A percentile compares a stretch with the other conserved stretches of the same genome.
Evolutionary conservation across 345 rosid species (phyloP).

Genomic region (Euphorbia pulcherrima): DNA sequence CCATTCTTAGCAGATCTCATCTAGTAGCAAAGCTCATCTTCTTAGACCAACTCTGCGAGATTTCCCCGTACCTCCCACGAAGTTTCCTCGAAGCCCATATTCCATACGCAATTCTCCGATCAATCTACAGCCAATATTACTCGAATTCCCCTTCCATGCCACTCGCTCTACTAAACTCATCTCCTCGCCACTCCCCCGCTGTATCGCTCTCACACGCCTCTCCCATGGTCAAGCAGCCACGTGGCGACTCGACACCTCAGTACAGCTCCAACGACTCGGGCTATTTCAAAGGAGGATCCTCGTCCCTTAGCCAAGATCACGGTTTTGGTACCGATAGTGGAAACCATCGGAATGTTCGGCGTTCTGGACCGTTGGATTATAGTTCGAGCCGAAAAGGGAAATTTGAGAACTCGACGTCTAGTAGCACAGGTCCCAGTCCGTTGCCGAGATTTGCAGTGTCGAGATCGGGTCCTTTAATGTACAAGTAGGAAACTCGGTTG

Average conservation of each 20-base stretch:
- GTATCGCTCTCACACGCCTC: slow-evolving; percentile 64
- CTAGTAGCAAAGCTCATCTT: slow-evolving; percentile 89
- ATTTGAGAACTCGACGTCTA: slow-evolving; percentile 69
- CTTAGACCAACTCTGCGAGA: slow-evolving; percentile 93
- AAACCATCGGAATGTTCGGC: slow-evolving; percentile 58
- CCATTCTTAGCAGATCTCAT: slow-evolving; percentile 59
- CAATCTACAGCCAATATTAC: slow-evolving; percentile 86
- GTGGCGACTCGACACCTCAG: slow-evolving; percentile 76
- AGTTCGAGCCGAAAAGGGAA: slow-evolving; percentile 71
- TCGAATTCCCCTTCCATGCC: slow-evolving; percentile 64
- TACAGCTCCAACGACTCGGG: slow-evolving; percentile 51
- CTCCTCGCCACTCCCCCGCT: slow-evolving; percentile 77
- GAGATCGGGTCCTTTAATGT: slow-evolving; percentile 88
- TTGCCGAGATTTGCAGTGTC: slow-evolving; percentile 92
- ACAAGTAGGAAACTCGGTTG: slow-evolving; percentile 48
- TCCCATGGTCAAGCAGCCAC: slow-evolving; percentile 56
- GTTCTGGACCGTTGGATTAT: slow-evolving; percentile 92
- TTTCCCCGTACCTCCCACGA: slow-evolving; percentile 84
- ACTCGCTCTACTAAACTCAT: slow-evolving; percentile 41
- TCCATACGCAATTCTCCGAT: slow-evolving; percentile 79
- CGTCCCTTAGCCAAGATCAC: slow-evolving; percentile 68
- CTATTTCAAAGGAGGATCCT: slow-evolving; percentile 62
- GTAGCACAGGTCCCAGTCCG: slow-evolving; percentile 78
- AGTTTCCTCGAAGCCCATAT: slow-evolving; percentile 81
- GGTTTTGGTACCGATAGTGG: slow-evolving; percentile 46